Conservation (phyloP, 2,329 filamentous ascomycete species). For the Curvularia sp. region DNA sequence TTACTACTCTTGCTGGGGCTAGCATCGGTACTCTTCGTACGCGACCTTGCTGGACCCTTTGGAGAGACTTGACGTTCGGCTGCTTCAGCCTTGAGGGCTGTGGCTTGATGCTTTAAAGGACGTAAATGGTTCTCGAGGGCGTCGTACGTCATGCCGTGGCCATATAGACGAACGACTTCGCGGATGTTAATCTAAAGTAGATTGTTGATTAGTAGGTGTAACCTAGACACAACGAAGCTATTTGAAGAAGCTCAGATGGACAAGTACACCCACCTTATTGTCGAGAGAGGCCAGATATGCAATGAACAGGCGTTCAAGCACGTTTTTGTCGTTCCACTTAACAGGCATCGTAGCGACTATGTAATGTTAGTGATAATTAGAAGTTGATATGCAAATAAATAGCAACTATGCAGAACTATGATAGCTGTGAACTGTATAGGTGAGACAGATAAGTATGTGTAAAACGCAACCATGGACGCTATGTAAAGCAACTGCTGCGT, state of each 20-base stretch:
- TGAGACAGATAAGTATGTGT: not conserved
- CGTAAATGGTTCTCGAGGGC: slow-evolving; percentile 58
- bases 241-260: not conserved
- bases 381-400: not conserved
- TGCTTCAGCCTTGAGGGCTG: slow-evolving; percentile 37
- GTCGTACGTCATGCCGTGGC: slow-evolving; percentile 57
- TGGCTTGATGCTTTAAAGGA: slow-evolving; percentile 54
- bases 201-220: slow-evolving; percentile 12
- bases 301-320: slow-evolving; percentile 52
- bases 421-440: not conserved
- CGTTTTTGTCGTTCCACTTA: slow-evolving; percentile 49
- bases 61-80: slow-evolving; percentile 2
- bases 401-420: not conserved
- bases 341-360: slow-evolving; percentile 37
- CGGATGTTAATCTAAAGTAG: slow-evolving; percentile 54
- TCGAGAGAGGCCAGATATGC: slow-evolving; percentile 48
- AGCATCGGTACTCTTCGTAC: not conserved
- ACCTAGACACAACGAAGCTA: not conserved
- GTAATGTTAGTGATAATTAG: not conserved
- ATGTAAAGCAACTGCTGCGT: not conserved
- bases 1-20: slow-evolving; percentile 2
- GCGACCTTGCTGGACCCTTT: slow-evolving; percentile 8
- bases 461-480: too few species aligned
- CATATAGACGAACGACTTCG: slow-evolving; percentile 56
- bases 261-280: slow-evolving; percentile 40